Conservation (phyloP, 257 asterid genomes). For the Coffea eugenioides region DNA sequence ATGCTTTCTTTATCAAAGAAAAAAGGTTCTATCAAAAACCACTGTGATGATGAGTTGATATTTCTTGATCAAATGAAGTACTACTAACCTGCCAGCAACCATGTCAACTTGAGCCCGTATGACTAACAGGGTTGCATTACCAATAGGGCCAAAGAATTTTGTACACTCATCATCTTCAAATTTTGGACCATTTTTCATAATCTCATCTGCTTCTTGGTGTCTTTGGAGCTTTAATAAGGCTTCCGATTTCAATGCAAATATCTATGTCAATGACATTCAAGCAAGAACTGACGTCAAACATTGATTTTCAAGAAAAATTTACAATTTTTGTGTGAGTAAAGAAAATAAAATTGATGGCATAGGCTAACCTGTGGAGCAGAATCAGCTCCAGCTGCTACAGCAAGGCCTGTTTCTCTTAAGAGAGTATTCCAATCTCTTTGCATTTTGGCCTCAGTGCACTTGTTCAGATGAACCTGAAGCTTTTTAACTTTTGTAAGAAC, state of each 20-base stretch:
- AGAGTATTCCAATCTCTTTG: slow-evolving; percentile 61
- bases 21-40: neutral
- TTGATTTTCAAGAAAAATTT: neutral
- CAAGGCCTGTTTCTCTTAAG: slow-evolving; percentile 48
- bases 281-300: neutral
- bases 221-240: slow-evolving; percentile 62
- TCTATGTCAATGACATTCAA: slow-evolving; percentile 31
- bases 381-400: slow-evolving; percentile 73
- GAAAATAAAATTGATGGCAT: neutral
- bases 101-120: slow-evolving; percentile 65
- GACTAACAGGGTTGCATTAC: slow-evolving; percentile 45
- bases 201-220: slow-evolving; percentile 72
- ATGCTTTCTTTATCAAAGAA: neutral
- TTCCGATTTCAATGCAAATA: slow-evolving; percentile 75
- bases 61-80: neutral
- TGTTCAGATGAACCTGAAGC: slow-evolving; percentile 48
- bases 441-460: slow-evolving; percentile 63
- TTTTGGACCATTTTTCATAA: slow-evolving; percentile 51
- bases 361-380: slow-evolving; percentile 72
- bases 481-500: slow-evolving; percentile 47
- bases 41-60: neutral
- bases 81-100: slow-evolving; percentile 65
- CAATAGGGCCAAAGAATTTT: slow-evolving; percentile 68
- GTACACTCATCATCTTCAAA: slow-evolving; percentile 59
- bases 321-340: neutral